phyloP scores from a whole-genome alignment of 2,329 filamentous ascomycete species.

The Podosphaera fusca region DNA sequence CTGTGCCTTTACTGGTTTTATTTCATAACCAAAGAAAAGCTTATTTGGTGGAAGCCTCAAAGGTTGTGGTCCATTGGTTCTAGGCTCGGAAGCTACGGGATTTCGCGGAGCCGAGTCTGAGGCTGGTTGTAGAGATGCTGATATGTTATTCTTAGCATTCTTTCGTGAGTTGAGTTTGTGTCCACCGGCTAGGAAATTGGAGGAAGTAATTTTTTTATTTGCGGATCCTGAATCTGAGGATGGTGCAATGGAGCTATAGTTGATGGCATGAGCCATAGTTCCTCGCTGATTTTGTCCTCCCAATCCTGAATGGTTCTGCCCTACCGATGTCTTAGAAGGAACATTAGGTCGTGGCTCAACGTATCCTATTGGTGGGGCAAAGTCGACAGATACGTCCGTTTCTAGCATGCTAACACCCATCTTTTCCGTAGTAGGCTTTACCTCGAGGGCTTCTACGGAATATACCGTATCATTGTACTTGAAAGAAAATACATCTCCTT shows the following conservation, averaged over 20 bases:
- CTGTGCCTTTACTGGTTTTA: slow-evolving; percentile 67
- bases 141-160: slow-evolving; percentile 48
- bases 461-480: slow-evolving; percentile 88
- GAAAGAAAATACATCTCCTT: slow-evolving; percentile 89
- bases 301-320: slow-evolving; percentile 45
- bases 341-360: slow-evolving; percentile 50
- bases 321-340: slow-evolving; percentile 65
- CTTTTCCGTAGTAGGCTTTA: slow-evolving; percentile 63
- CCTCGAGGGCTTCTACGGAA: slow-evolving; percentile 79
- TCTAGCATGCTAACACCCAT: slow-evolving; percentile 87
- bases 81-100: slow-evolving; percentile 16
- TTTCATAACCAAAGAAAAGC: slow-evolving; percentile 87
- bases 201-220: slow-evolving; percentile 39
- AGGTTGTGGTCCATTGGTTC: slow-evolving; percentile 63
- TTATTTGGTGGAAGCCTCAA: slow-evolving; percentile 70
- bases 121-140: slow-evolving; percentile 51
- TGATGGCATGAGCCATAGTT: slow-evolving; percentile 94
- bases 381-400: slow-evolving; percentile 90
- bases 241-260: slow-evolving; percentile 77
- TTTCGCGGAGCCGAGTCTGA: slow-evolving; percentile 24
- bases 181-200: slow-evolving; percentile 59
- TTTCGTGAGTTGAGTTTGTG: slow-evolving; percentile 72
- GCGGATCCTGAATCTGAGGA: slow-evolving; percentile 40
- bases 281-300: slow-evolving; percentile 65
- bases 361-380: slow-evolving; percentile 82